Conservation (phyloP, 441 rosid genomes). For the Corymbia calophylla region DNA sequence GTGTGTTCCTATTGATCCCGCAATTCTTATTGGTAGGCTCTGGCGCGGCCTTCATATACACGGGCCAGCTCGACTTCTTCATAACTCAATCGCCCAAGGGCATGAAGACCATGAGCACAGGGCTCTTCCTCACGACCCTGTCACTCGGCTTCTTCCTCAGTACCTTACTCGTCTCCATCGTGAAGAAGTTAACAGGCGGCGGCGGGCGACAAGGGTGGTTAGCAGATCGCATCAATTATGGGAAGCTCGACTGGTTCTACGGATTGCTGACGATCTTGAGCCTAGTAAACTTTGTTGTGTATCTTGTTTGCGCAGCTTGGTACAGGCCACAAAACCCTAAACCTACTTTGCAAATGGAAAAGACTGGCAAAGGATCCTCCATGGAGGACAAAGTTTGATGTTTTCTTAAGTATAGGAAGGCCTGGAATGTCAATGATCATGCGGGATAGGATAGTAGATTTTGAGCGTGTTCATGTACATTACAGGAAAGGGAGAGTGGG, state of each 20-base stretch:
- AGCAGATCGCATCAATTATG: conserved; percentile 48
- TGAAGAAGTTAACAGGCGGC: conserved; percentile 31
- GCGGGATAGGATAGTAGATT: neutral
- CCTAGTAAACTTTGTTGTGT: conserved; percentile 28
- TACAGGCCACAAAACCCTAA: conserved; percentile 40
- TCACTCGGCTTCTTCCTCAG: conserved; percentile 68
- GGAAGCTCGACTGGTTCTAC: conserved; percentile 60
- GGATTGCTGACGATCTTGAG: conserved; percentile 40
- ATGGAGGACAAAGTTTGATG: conserved; percentile 45
- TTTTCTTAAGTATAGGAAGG: neutral
- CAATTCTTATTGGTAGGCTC: conserved; percentile 76
- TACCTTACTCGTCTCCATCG: conserved; percentile 48
- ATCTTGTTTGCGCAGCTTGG: conserved; percentile 35
- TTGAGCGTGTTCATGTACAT: neutral
- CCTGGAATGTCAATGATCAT: neutral
- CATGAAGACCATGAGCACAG: conserved; percentile 75
- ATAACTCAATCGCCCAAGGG: conserved; percentile 84
- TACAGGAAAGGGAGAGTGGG: neutral
- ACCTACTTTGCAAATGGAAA: conserved; percentile 29
- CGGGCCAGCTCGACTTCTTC: conserved; percentile 95
- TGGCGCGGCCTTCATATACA: conserved; percentile 87
- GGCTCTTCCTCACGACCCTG: conserved; percentile 58
- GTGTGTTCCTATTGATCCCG: conserved; percentile 71
- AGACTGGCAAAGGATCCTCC: conserved; percentile 15
- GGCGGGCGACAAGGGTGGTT: conserved; percentile 40